Evolutionary conservation across 148 eudicot genomes (phyloP).

Genomic region (Chenopodium quinoa): DNA sequence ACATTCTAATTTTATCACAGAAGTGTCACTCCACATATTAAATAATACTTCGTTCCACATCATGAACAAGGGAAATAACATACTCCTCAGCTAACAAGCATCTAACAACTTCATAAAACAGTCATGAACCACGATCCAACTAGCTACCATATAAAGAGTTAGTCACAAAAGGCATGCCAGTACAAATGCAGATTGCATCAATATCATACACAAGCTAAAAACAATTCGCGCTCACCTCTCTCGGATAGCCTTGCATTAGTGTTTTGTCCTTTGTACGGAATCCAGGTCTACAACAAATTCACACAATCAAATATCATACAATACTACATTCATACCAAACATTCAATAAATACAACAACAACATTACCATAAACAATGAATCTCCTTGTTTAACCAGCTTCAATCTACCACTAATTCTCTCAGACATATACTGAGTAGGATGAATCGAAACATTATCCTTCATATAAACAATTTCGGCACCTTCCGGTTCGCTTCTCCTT

Average conservation of each 20-base stretch:
- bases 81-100: background rate
- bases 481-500: slow-evolving; percentile 65
- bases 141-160: background rate
- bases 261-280: slow-evolving; percentile 87
- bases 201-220: background rate
- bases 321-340: background rate
- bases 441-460: slow-evolving; percentile 94
- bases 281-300: slow-evolving; percentile 61
- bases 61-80: background rate
- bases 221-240: slow-evolving; percentile 54
- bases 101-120: background rate
- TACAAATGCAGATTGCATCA: background rate
- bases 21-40: background rate
- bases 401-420: slow-evolving; percentile 90
- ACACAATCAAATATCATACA: background rate
- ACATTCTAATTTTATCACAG: background rate
- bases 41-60: background rate
- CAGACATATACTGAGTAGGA: slow-evolving; percentile 86
- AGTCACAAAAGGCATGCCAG: background rate
- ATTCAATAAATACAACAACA: background rate
- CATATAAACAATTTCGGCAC: slow-evolving; percentile 59
- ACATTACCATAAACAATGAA: slow-evolving; percentile 62
- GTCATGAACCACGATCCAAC: background rate
- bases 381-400: slow-evolving; percentile 69
- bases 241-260: slow-evolving; percentile 76